Evolutionary conservation across 148 eudicot genomes (phyloP), one percentile per base, ranked within the genome.

Genomic region (Rheum nobile): DNA sequence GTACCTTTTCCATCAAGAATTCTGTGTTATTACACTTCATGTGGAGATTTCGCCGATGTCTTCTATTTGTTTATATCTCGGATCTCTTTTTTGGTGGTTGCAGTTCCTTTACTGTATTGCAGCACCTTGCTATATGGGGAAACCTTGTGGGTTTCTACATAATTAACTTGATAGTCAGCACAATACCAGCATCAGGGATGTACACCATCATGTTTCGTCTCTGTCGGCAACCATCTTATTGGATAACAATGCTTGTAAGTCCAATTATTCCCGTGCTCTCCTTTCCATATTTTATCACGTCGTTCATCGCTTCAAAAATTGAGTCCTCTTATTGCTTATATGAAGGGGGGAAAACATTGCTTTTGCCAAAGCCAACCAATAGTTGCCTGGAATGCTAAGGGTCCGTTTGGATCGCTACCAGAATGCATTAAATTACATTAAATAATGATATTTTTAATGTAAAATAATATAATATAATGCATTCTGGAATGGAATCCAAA

Each of bases 81-180:
- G 31, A 34, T 11, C 31, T 26, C 13, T 50, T 70, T 54, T 63
- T 76, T 73, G 70, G 39, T 76, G 54, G 63, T 52, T 75, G 74
- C 88, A 95, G 97, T 80, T 90, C 97, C 69, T 91, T 87, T 84
- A 95, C 99, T 41, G 68, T 95, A 67, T 75, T 91, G 79, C 99
- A 95, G 85, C 99, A 86, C 84, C 81, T 91, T 24, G 99, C 99
- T 35, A 95, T 95, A 73, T 95, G 99, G 99, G 99, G 99, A 7
- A 95, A 95, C 79, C 82, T 95, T 69, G 73, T 85, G 41, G 92
- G 81, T 74, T 91, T 95, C 85, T 95, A 95, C 65, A 47, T 82
- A 72, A 91, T 95, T 83, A 95, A 95, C 82, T 88, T 87, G 81
- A 80, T 90, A 34, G 86, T 95, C 81, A 95, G 99, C 78, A 77